These are phyloP conservation scores for Chenopodium album DNA, from an alignment of 148 eudicot species.

Conservation along the genomic window DNA sequence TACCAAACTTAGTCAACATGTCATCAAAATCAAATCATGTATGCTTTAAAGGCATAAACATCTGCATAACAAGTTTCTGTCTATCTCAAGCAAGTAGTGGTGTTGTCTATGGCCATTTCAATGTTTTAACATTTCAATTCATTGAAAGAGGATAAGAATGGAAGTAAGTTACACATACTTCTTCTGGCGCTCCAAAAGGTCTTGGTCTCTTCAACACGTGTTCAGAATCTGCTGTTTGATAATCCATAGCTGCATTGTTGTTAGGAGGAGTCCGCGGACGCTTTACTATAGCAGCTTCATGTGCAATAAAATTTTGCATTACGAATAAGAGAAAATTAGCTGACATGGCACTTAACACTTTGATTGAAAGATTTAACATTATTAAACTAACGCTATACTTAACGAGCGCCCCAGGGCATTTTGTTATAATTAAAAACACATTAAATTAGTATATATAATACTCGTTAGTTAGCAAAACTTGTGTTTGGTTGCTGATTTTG, in stretches of 20 bases:
- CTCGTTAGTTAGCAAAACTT: too few species aligned
- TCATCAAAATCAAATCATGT: not conserved
- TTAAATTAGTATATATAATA: too few species aligned
- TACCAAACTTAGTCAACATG: not conserved
- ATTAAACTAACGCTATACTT: too few species aligned
- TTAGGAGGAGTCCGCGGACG: conserved; percentile 77
- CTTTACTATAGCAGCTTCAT: conserved; percentile 51
- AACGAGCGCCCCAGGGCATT: too few species aligned
- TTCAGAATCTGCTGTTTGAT: conserved; percentile 84
- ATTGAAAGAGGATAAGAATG: conserved; percentile 10
- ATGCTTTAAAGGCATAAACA: too few species aligned
- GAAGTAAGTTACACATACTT: conserved; percentile 46
- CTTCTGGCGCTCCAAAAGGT: conserved; percentile 66
- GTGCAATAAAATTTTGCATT: conserved; percentile 18
- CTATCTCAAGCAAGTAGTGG: not conserved
- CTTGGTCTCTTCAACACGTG: conserved; percentile 73
- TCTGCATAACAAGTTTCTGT: not conserved
- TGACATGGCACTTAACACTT: not conserved
- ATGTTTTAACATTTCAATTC: not conserved
- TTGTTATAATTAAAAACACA: too few species aligned
- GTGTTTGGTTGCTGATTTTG: too few species aligned
- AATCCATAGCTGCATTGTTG: conserved; percentile 59
- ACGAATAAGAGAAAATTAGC: not conserved
- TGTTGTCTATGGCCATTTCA: not conserved
- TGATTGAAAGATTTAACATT: too few species aligned